Evolutionary conservation across 257 asterid species (phyloP), one percentile per base, ranked within the genome.

Genomic region (Forsythia viridissima): DNA sequence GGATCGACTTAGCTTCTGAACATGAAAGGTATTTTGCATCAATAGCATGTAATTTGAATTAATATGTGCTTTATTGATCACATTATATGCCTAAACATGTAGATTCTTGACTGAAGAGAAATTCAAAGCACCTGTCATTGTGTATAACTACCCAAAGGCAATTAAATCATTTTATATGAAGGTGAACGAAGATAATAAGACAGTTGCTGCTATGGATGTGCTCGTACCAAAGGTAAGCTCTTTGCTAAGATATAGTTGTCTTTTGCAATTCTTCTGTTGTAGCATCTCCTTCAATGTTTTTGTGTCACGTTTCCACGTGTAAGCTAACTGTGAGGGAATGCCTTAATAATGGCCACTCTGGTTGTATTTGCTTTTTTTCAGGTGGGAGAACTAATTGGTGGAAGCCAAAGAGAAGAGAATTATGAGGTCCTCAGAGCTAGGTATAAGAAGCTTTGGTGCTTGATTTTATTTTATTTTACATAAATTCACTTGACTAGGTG

Each of bases 201-300:
- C 98, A 57, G 99, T 96, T 84, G 99, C 99, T 67, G 99, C 99
- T 37, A 96, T 96, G 99, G 99, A 96, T 80, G 96, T 93, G 76
- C 99, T 96, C 77, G 99, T 96, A 73, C 99, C 99, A 8, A 96
- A 92, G 94, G 99, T 93, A 70, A 11, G 76, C 59, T 38, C 30
- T 18, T 69, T 57, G 11, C 40, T 15, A 4, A 20, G 39, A 24
- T 9, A 21, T 2, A 10, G 4, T 6, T 10, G 1, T 20, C 46
- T 40, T 38, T 13, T 72, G 4, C 73, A 2, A 34, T 67, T 38
- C 40, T 48, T 16, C 34, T 34, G 37, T 70, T 18, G 30, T 7
- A 18, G 10, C 30, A 18, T 6, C 4, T n/a, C 3, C 65, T 18
- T 18, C 34, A 55, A 6, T 55, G 65, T 55, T 6, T 55, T 55